Conservation (phyloP, 2,329 filamentous ascomycete genomes). For the Neopestalotiopsis sp. region DNA sequence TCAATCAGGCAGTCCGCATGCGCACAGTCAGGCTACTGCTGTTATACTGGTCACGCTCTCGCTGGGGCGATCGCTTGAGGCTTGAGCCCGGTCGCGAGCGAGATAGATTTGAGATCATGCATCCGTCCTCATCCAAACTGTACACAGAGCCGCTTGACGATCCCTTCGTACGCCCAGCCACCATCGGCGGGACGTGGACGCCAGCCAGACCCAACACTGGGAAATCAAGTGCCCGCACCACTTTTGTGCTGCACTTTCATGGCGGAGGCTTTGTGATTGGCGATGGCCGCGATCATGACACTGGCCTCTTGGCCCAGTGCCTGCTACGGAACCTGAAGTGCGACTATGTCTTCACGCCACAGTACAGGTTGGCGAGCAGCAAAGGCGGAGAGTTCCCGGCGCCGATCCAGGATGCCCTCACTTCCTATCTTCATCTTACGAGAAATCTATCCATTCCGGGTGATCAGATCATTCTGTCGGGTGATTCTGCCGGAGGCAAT, state of each 20-base stretch:
- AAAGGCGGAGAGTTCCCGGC: conserved; percentile 10
- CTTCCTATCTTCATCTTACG: background rate
- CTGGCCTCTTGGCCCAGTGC: background rate
- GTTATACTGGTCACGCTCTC: conserved; percentile 3
- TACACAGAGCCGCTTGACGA: conserved; percentile 5
- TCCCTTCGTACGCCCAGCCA: background rate
- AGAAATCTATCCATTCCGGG: background rate
- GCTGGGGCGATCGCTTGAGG: background rate
- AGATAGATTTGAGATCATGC: conserved; percentile 7
- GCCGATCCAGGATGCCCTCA: conserved; percentile 10
- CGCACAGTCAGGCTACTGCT: conserved; percentile 4
- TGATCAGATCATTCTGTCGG: conserved; percentile 2
- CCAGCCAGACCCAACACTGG: background rate
- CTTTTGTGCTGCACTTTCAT: conserved; percentile 8
- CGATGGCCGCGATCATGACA: conserved; percentile 7
- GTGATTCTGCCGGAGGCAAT: conserved; percentile 8
- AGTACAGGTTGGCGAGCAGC: conserved; percentile 7
- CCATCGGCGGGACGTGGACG: conserved; percentile 7
- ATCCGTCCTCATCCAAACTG: background rate
- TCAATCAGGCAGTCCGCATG: conserved; percentile 12
- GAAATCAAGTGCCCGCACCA: background rate
- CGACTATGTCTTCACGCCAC: conserved; percentile 2
- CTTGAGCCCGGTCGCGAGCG: background rate
- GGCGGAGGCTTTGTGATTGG: conserved; percentile 12
- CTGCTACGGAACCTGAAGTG: background rate